These are phyloP conservation scores for Botrytis hyacinthi DNA, from an alignment of 2,329 filamentous ascomycete species.

Conservation along the genomic window DNA sequence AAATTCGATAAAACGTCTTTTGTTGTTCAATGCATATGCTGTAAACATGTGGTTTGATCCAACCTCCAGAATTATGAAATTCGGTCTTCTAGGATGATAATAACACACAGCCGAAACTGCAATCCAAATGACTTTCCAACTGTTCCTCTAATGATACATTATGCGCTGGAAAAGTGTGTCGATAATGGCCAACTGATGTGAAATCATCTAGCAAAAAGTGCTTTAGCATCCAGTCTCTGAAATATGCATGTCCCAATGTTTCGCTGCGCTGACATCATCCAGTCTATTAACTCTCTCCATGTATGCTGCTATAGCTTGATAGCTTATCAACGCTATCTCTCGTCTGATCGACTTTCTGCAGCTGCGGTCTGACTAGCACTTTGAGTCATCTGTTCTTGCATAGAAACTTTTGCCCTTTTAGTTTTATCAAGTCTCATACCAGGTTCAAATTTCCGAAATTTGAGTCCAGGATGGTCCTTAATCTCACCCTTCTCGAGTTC, in stretches of 20 bases:
- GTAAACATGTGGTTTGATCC: background rate
- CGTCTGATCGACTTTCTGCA: too few species aligned
- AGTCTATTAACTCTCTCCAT: background rate
- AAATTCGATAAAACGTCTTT: background rate
- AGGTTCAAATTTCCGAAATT: background rate
- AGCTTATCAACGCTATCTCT: too few species aligned
- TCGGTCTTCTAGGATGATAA: background rate
- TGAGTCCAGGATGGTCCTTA: fast-evolving
- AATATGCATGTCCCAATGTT: background rate
- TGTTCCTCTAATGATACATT: background rate
- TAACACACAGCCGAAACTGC: background rate
- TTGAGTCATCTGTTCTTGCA: background rate
- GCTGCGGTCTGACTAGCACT: background rate
- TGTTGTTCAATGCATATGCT: background rate
- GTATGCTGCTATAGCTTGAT: background rate
- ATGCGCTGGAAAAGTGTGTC: background rate
- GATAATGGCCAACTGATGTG: background rate
- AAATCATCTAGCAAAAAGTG: background rate
- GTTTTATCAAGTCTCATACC: background rate
- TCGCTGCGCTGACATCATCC: background rate
- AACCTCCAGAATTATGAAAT: fast-evolving
- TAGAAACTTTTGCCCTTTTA: background rate
- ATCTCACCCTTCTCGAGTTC: background rate
- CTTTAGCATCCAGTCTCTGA: background rate
- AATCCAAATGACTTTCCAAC: background rate